Conservation (phyloP, 176 grass and related monocot species). For the Pontederia crassipes region DNA sequence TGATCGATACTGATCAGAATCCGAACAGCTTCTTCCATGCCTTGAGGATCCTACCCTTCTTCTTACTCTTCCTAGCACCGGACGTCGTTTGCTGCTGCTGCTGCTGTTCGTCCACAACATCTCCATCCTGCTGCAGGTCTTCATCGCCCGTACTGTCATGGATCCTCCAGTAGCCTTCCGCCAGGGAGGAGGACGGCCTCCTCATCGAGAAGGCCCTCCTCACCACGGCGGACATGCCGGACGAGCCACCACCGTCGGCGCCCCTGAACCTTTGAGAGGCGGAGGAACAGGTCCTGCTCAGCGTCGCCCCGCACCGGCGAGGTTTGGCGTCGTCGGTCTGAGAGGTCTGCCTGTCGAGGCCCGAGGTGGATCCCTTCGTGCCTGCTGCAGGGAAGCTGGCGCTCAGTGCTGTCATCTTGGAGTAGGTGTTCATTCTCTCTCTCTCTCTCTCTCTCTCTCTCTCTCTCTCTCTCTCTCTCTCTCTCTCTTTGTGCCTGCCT, state of each 20-base stretch:
- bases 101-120: neutral
- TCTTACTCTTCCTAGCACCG: neutral
- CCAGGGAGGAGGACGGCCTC: conserved; percentile 16
- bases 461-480: no score
- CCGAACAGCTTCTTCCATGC: conserved; percentile 36
- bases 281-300: conserved; percentile 46
- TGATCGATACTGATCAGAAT: neutral
- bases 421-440: no score
- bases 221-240: conserved; percentile 16
- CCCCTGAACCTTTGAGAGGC: conserved; percentile 32
- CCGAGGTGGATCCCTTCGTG: no score
- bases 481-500: no score
- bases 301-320: neutral
- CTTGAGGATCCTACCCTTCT: conserved; percentile 7
- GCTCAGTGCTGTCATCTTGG: no score
- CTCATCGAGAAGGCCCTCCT: conserved; percentile 55
- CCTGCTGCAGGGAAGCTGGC: no score
- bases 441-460: no score
- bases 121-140: neutral
- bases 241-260: neutral
- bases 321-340: no score
- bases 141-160: conserved; percentile 32
- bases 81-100: neutral
- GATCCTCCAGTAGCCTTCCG: conserved; percentile 55
- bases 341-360: no score